A percentile compares a stretch with the other conserved stretches of the same genome.
Evolutionary conservation across 495 filamentous ascomycete species (phyloP).

Genomic region (Monascus purpureus): DNA sequence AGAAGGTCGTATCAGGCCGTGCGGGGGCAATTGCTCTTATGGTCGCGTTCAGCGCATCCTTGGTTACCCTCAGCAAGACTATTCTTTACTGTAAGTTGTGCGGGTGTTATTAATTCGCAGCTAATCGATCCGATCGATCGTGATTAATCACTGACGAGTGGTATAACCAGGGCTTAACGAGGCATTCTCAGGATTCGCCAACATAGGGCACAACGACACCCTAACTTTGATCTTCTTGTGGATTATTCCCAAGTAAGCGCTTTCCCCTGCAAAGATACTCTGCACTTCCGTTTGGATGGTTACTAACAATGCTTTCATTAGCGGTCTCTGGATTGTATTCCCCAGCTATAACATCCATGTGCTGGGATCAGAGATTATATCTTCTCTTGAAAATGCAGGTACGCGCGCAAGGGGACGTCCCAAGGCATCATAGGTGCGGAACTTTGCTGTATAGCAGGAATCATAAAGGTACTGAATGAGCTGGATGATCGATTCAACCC

Average conservation of each 20-base stretch:
- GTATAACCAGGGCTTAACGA: slow-evolving; percentile 60
- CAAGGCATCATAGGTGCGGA: too few relatives aligned
- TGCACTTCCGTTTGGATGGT: slow-evolving; percentile 1
- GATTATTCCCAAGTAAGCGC: slow-evolving; percentile 69
- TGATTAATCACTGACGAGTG: slow-evolving; percentile 5
- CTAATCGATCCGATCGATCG: neutral
- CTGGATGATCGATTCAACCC: too few relatives aligned
- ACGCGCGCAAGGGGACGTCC: too few relatives aligned
- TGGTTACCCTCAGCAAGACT: slow-evolving; percentile 84
- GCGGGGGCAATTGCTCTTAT: slow-evolving; percentile 50
- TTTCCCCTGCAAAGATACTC: too few relatives aligned
- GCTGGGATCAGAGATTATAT: slow-evolving; percentile 55
- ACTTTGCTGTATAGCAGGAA: too few relatives aligned
- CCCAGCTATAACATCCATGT: slow-evolving; percentile 56
- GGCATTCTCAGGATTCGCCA: slow-evolving; percentile 58
- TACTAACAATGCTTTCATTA: slow-evolving; percentile 24
- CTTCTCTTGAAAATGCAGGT: slow-evolving; percentile 41
- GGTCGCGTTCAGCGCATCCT: slow-evolving; percentile 49
- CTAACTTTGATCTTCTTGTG: slow-evolving; percentile 47
- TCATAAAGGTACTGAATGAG: too few relatives aligned
- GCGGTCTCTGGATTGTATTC: slow-evolving; percentile 66
- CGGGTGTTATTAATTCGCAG: neutral
- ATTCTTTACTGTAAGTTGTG: slow-evolving; percentile 66
- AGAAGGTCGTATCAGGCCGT: slow-evolving; percentile 41
- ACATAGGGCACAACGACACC: slow-evolving; percentile 62